phyloP scores from a whole-genome alignment of 2,329 filamentous ascomycete genomes.

The Pseudogymnoascus sp. region DNA sequence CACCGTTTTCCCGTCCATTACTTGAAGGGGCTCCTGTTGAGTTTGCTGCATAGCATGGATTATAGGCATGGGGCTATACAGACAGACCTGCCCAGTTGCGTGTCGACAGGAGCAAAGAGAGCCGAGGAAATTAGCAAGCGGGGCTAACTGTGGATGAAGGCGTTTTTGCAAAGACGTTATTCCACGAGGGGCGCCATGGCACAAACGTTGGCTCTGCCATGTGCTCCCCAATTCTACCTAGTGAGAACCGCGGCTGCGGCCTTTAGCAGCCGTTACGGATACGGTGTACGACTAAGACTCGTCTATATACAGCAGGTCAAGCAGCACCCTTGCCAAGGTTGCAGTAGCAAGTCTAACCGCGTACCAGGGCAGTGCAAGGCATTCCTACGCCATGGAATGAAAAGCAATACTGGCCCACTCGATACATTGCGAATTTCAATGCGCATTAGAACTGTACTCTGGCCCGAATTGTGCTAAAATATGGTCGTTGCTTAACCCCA shows the following conservation, averaged over 20 bases:
- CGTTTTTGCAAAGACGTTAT: not conserved
- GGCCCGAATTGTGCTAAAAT: not conserved
- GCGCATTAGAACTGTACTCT: not conserved
- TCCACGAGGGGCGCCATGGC: not conserved
- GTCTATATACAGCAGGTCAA: not conserved
- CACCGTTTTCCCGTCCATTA: not conserved
- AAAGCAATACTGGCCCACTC: not conserved
- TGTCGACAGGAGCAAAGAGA: not conserved
- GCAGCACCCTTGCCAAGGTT: not conserved
- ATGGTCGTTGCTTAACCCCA: not conserved
- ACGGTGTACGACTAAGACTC: not conserved
- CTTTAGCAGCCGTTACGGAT: not conserved
- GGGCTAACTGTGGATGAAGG: not conserved
- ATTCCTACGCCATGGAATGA: not conserved
- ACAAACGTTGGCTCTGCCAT: not conserved
- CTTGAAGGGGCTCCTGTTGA: not conserved
- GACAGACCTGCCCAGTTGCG: not conserved
- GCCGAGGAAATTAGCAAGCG: not conserved
- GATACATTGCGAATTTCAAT: not conserved
- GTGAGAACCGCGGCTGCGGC: not conserved
- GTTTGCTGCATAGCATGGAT: not conserved
- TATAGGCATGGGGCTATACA: not conserved
- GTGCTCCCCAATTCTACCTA: not conserved
- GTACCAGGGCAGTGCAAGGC: not conserved
- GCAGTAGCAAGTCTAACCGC: not conserved